Conservation (phyloP, 306 rosid genomes). For the Quercus berberidifolia region DNA sequence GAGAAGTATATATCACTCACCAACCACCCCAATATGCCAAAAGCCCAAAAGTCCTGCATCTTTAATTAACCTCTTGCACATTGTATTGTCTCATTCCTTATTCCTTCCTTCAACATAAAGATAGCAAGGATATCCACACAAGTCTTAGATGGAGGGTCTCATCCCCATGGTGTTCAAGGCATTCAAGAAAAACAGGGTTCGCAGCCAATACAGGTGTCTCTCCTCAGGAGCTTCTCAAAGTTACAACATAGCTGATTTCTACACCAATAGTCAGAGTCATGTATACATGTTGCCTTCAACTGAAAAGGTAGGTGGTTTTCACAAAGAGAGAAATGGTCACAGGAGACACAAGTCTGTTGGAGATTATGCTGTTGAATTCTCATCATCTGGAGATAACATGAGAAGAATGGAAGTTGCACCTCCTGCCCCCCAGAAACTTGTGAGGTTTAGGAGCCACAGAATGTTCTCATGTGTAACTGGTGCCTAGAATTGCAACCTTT, state of each 20-base stretch:
- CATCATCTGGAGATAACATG: not conserved
- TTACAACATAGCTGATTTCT: not conserved
- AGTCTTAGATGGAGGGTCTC: not conserved
- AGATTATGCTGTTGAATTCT: not conserved
- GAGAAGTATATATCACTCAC: not conserved
- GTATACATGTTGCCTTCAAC: not conserved
- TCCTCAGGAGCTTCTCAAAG: not conserved
- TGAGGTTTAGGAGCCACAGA: slow-evolving; percentile 7
- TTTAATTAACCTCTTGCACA: too few species aligned
- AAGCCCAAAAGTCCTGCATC: not conserved
- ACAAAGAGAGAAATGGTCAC: not conserved
- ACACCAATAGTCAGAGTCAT: not conserved
- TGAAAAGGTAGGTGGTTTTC: not conserved
- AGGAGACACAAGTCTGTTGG: not conserved
- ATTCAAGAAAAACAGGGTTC: not conserved
- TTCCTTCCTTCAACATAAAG: not conserved
- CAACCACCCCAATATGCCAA: not conserved
- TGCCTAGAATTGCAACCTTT: not conserved
- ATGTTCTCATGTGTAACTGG: not conserved
- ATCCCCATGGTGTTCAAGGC: not conserved
- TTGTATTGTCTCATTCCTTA: too few species aligned
- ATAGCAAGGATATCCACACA: not conserved
- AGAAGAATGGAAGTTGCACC: not conserved
- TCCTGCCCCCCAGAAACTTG: slow-evolving; percentile 1
- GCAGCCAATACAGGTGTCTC: not conserved